A percentile compares a stretch with the other conserved stretches of the same genome.
phyloP scores from a whole-genome alignment of 1,284 basidiomycete genomes.

The Austroboletus novae-zelandiae region DNA sequence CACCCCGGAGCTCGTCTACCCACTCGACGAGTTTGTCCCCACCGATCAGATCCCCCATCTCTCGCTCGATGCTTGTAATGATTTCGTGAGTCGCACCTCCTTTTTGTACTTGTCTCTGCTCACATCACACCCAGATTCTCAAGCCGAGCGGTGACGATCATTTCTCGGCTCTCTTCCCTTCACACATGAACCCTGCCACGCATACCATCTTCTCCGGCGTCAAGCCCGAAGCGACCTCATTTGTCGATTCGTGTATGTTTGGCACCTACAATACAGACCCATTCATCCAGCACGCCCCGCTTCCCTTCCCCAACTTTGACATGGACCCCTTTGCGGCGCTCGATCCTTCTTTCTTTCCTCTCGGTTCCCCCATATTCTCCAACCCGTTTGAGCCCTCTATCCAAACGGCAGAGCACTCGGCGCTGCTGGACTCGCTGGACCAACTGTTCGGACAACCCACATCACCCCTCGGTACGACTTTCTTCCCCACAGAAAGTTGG shows the following conservation, averaged over 20 bases:
- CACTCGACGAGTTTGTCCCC: constrained; percentile 30
- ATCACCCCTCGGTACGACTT: constrained; percentile 19
- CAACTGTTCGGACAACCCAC: constrained; percentile 30
- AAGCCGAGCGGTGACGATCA: constrained; percentile 2
- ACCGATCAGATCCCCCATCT: constrained; percentile 42
- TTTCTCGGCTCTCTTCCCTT: constrained; percentile 13
- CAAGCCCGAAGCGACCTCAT: constrained; percentile 29
- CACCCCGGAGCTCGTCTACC: constrained; percentile 25
- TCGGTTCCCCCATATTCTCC: constrained; percentile 28
- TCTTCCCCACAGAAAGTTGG: constrained; percentile 11
- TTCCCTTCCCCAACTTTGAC: constrained; percentile 10
- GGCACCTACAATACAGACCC: constrained; percentile 13
- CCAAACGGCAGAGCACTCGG: constrained; percentile 3
- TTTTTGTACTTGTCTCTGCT: constrained; percentile 4
- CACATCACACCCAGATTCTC: constrained; percentile 12
- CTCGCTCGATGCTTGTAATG: constrained; percentile 25
- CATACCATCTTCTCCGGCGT: constrained; percentile 28
- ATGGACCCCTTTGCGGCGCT: constrained; percentile 6
- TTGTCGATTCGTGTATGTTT: constrained; percentile 27
- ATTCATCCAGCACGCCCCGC: neutral
- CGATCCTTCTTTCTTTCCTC: constrained; percentile 6
- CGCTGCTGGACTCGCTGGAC: constrained; percentile 24
- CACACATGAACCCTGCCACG: constrained; percentile 22
- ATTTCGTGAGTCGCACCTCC: constrained; percentile 13
- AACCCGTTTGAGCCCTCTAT: constrained; percentile 30